phyloP scores from a whole-genome alignment of 768 basidiomycete genomes.

The Hypsizygus marmoreus region DNA sequence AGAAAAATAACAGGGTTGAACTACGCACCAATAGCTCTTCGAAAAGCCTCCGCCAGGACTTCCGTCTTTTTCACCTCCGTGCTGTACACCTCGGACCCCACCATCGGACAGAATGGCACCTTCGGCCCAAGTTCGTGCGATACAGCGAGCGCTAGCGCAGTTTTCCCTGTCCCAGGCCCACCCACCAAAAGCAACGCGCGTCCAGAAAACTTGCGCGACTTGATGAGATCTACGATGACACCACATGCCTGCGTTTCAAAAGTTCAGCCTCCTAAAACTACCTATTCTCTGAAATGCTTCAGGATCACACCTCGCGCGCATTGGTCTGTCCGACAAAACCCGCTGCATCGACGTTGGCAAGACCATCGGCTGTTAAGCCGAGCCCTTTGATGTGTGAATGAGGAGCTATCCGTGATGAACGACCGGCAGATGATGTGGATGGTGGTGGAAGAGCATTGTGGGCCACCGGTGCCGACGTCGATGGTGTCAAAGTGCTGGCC shows the following conservation, averaged over 20 bases:
- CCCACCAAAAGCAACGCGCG: conserved; percentile 91
- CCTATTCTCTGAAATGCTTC: background rate
- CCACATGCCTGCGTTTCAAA: conserved; percentile 74
- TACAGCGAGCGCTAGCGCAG: conserved; percentile 92
- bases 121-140: conserved; percentile 93
- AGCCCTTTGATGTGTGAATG: conserved; percentile 98
- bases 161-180: conserved; percentile 97
- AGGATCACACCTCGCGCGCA: conserved; percentile 77
- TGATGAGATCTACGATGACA: conserved; percentile 85
- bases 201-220: conserved; percentile 91
- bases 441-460: conserved; percentile 78
- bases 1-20: conserved; percentile 8
- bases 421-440: conserved; percentile 56
- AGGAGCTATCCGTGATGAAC: conserved; percentile 81
- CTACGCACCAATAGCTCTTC: conserved; percentile 88
- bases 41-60: conserved; percentile 91
- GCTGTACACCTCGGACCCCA: conserved; percentile 95
- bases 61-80: conserved; percentile 99
- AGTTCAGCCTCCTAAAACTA: background rate
- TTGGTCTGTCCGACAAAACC: conserved; percentile 91
- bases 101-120: conserved; percentile 99
- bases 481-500: conserved; percentile 39
- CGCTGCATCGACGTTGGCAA: conserved; percentile 67
- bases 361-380: conserved; percentile 83
- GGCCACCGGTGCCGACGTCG: conserved; percentile 56